A percentile compares a stretch with the other conserved stretches of the same genome.
These are phyloP conservation scores for Debaryomyces coudertii DNA, from an alignment of 1,139 yeast species.

Conservation along the genomic window DNA sequence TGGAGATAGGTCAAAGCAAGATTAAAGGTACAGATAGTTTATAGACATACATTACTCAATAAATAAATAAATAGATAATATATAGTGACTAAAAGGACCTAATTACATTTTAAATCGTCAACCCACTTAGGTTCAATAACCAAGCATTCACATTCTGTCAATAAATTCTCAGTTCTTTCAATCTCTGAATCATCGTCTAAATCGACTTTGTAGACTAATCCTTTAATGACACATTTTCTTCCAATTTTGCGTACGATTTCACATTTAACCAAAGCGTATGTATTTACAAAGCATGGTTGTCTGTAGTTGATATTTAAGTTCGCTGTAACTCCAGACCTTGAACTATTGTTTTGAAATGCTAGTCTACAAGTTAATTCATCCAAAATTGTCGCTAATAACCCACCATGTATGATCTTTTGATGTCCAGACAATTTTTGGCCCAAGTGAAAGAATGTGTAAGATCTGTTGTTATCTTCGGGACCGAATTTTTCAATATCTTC, in stretches of 20 bases:
- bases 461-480: slow-evolving; percentile 21
- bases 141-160: slow-evolving; percentile 46
- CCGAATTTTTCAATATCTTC: slow-evolving; percentile 18
- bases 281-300: slow-evolving; percentile 40
- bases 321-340: slow-evolving; percentile 50
- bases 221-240: slow-evolving; percentile 49
- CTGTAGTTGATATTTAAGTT: slow-evolving; percentile 47
- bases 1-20: slow-evolving; percentile 74
- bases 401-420: slow-evolving; percentile 57
- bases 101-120: slow-evolving; percentile 28
- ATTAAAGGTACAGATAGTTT: slow-evolving; percentile 62
- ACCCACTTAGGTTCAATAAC: slow-evolving; percentile 55
- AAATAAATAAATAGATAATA: slow-evolving; percentile 8
- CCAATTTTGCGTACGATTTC: slow-evolving; percentile 36
- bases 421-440: slow-evolving; percentile 55
- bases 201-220: slow-evolving; percentile 34
- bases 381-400: slow-evolving; percentile 54
- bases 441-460: slow-evolving; percentile 46
- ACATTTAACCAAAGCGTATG: slow-evolving; percentile 41
- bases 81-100: background rate
- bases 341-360: slow-evolving; percentile 50
- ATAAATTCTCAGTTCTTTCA: slow-evolving; percentile 28
- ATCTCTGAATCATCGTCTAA: slow-evolving; percentile 21
- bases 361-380: slow-evolving; percentile 58
- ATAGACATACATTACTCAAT: slow-evolving; percentile 8